Base-by-base conservation (phyloP, 768 basidiomycete genomes). In the Pulveroboletus ravenelii region DNA sequence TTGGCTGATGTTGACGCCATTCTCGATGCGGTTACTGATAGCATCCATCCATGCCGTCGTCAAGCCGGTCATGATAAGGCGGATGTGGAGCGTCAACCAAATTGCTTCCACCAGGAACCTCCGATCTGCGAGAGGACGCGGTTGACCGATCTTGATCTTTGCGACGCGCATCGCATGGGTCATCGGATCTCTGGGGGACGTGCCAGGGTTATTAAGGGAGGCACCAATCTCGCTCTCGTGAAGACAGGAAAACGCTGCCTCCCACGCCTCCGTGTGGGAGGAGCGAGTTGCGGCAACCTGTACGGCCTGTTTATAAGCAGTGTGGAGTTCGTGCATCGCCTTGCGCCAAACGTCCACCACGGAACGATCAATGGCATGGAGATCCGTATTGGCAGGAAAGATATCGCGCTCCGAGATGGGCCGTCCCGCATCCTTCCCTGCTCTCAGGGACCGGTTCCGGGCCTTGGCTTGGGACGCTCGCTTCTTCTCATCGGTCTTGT, bases 51-150 rank as follows among this genome's bases (percentile, higher is more conserved):
- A 78, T 0, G 58, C 47, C 23, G 51, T 61, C 3, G 73, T 75
- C 50, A 85, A 55, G 35, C 76, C 64, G n/a, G 65, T 72, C 25
- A 88, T 63, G 9, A 67, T 59, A 51, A 83, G 71, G 3, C 84
- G 78, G 25, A 84, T 67, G 25, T 79, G 65, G 35, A 87, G 61
- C 6, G 78, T 77, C 10, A 66, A 55, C 75, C 78, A 80, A 46
- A 82, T 72, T 0, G 82, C 82, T 60, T 86, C 84, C 8, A 85
- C 78, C 12, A 75, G 55, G 65, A 80, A 83, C 34, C 81, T 73
- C 38, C 72, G 72, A 62, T 85, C 83, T 0, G 81, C 82, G 7
- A 73, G 74, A 7, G 82, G 85, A 39, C 73, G 75, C 0, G 77
- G 72, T 56, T 79, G 78, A 0, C 84, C 85, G 17, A 86, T 73